A percentile compares a stretch with the other conserved stretches of the same genome.
Evolutionary conservation across 305 asterid genomes (phyloP).

Genomic region (Solanum hybrid): DNA sequence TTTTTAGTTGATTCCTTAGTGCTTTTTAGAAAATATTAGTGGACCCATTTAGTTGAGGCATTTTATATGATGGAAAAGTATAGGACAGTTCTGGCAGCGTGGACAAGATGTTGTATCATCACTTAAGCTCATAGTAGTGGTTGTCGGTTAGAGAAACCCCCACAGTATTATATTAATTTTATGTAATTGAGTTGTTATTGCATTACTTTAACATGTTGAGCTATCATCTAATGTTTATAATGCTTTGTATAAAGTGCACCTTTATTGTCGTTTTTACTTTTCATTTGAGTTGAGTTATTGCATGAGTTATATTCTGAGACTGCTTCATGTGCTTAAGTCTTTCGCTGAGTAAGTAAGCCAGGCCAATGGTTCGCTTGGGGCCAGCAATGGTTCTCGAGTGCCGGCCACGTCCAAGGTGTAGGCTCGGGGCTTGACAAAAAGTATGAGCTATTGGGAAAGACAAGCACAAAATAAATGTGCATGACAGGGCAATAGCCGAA

Average conservation of each 20-base stretch:
- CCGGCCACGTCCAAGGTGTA: neutral
- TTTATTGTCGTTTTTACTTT: neutral
- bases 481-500: too few relatives aligned
- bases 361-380: neutral
- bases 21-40: neutral
- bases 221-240: too few relatives aligned
- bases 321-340: neutral
- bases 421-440: neutral
- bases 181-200: neutral
- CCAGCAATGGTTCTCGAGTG: too few relatives aligned
- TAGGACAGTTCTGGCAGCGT: neutral
- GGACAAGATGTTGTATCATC: neutral
- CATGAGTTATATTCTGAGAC: neutral
- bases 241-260: neutral
- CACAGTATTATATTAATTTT: too few relatives aligned
- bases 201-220: neutral
- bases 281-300: neutral
- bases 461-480: too few relatives aligned
- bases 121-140: neutral
- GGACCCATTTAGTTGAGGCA: neutral
- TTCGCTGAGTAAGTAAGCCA: neutral
- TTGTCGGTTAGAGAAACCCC: neutral
- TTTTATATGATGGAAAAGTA: neutral
- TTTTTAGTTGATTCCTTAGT: neutral
- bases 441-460: too few relatives aligned